A percentile compares a stretch with the other conserved stretches of the same genome.
These are phyloP conservation scores for Polychytrium aggregatum DNA, from an alignment of 192 early-diverging fungal species.

Conservation along the genomic window DNA sequence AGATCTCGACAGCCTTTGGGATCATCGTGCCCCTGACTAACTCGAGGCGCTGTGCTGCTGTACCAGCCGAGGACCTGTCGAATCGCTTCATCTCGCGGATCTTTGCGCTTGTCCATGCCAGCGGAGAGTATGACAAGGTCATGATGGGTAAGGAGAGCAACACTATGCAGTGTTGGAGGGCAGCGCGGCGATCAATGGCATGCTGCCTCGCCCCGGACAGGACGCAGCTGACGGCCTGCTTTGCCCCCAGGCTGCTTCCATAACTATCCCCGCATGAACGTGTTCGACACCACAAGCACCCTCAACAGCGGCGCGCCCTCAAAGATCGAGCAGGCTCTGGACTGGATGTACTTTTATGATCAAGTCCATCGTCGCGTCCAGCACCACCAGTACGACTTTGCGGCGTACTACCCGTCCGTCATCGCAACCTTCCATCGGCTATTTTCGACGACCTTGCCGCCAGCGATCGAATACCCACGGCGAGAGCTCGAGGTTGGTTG, in stretches of 20 bases:
- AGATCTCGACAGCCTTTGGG: too few species aligned
- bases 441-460: slow-evolving; percentile 55
- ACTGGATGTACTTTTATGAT: slow-evolving; percentile 82
- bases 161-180: too few species aligned
- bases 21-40: too few species aligned
- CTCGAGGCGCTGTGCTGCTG: too few species aligned
- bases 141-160: slow-evolving; percentile 52
- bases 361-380: slow-evolving; percentile 37
- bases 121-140: slow-evolving; percentile 79
- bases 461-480: slow-evolving; percentile 59
- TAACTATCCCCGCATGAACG: slow-evolving; percentile 69
- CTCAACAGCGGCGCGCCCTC: slow-evolving; percentile 25
- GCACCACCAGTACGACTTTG: slow-evolving; percentile 42
- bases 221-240: too few species aligned
- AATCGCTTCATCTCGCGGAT: slow-evolving; percentile 46
- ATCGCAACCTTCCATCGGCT: slow-evolving; percentile 66
- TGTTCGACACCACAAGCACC: slow-evolving; percentile 71
- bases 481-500: slow-evolving; percentile 56
- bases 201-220: too few species aligned
- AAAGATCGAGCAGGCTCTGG: slow-evolving; percentile 52
- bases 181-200: too few species aligned
- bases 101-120: slow-evolving; percentile 35
- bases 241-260: slow-evolving; percentile 72
- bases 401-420: slow-evolving; percentile 58
- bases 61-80: too few species aligned